A percentile compares a stretch with the other conserved stretches of the same genome.
phyloP scores from a whole-genome alignment of 345 rosid species.

The Pistacia atlantica region DNA sequence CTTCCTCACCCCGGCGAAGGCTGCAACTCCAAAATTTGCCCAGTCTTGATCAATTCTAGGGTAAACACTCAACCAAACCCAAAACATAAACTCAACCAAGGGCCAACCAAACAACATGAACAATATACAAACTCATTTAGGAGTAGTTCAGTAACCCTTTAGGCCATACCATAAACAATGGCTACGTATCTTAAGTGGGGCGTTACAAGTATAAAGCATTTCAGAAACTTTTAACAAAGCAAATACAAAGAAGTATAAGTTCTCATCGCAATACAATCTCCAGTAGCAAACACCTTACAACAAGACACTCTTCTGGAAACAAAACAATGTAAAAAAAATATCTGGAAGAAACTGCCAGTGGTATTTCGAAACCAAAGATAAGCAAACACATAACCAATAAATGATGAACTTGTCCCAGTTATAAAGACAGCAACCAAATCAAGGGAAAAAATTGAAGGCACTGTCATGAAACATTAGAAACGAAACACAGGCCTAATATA shows the following conservation, averaged over 20 bases:
- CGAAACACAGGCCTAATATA: too few species aligned
- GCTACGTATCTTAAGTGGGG: too few species aligned
- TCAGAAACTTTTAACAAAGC: background rate
- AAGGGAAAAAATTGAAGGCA: slow-evolving; percentile 26
- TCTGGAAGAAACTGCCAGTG: slow-evolving; percentile 11
- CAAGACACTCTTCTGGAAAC: slow-evolving; percentile 1
- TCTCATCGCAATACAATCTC: slow-evolving; percentile 26
- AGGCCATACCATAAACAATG: too few species aligned
- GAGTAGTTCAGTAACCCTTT: too few species aligned
- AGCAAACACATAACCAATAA: slow-evolving; percentile 12
- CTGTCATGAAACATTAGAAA: background rate
- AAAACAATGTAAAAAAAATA: slow-evolving; percentile 2
- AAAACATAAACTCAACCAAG: too few species aligned
- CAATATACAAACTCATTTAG: too few species aligned
- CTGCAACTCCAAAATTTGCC: too few species aligned
- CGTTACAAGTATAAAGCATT: background rate
- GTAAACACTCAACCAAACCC: too few species aligned
- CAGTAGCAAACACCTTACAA: slow-evolving; percentile 19
- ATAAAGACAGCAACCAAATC: slow-evolving; percentile 25
- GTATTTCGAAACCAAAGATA: slow-evolving; percentile 18
- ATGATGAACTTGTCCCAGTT: slow-evolving; percentile 4
- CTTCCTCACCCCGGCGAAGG: too few species aligned
- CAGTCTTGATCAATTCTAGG: too few species aligned
- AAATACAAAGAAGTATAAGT: slow-evolving; percentile 3
- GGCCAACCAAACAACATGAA: too few species aligned